These are phyloP conservation scores for Candida labiduridarum DNA, from an alignment of 1,139 yeast genomes.

Conservation along the genomic window DNA sequence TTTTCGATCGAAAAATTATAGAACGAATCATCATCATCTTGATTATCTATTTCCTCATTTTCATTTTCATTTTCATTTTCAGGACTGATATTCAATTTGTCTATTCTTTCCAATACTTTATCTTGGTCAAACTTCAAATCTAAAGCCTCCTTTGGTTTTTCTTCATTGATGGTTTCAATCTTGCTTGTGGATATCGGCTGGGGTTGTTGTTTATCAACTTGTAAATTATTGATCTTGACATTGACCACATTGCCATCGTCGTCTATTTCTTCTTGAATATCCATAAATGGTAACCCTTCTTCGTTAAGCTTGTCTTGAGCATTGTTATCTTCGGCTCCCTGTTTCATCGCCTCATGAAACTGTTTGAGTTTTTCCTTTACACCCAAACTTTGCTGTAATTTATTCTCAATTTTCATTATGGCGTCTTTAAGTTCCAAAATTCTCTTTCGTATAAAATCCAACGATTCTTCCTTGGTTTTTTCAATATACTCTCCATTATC, in stretches of 20 bases:
- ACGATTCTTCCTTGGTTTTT: slow-evolving; percentile 46
- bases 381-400: no score
- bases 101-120: slow-evolving; percentile 29
- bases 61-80: slow-evolving; percentile 42
- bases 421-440: slow-evolving; percentile 37
- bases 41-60: slow-evolving; percentile 14
- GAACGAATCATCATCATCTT: slow-evolving; percentile 13
- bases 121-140: slow-evolving; percentile 19
- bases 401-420: no score
- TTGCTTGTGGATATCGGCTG: not conserved
- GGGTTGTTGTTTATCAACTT: not conserved
- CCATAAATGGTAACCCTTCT: slow-evolving; percentile 66
- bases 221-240: slow-evolving; percentile 32
- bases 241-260: slow-evolving; percentile 69
- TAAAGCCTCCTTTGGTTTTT: not conserved
- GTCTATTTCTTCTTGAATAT: slow-evolving; percentile 82
- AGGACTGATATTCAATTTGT: slow-evolving; percentile 43
- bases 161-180: not conserved
- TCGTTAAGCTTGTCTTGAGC: slow-evolving; percentile 21
- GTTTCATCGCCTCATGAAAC: slow-evolving; percentile 22
- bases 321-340: slow-evolving; percentile 10
- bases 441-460: slow-evolving; percentile 40
- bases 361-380: no score
- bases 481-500: slow-evolving; percentile 68
- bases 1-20: slow-evolving; percentile 20